A percentile compares a stretch with the other conserved stretches of the same genome.
phyloP scores from a whole-genome alignment of 306 rosid genomes.

The Vigna hirtella region DNA sequence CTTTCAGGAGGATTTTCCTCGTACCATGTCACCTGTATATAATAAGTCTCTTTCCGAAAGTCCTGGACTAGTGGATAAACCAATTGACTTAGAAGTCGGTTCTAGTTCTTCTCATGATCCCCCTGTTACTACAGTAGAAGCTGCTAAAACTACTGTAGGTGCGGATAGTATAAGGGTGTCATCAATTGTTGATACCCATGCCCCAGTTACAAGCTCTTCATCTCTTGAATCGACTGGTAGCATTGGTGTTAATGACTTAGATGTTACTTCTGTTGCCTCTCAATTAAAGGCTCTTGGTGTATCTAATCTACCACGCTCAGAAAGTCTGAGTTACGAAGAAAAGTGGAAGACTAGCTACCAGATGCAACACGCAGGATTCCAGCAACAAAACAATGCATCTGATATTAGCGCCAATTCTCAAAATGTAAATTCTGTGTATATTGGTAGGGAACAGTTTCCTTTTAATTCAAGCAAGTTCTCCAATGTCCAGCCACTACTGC shows the following conservation, averaged over 20 bases:
- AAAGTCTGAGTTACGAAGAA: slow-evolving; percentile 50
- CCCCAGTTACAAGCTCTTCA: slow-evolving; percentile 47
- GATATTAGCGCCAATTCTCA: slow-evolving; percentile 53
- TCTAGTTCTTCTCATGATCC: slow-evolving; percentile 51
- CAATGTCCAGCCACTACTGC: slow-evolving; percentile 58
- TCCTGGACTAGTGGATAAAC: slow-evolving; percentile 46
- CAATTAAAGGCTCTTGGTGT: slow-evolving; percentile 57
- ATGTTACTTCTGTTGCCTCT: slow-evolving; percentile 48
- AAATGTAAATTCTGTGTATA: slow-evolving; percentile 41
- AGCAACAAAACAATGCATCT: slow-evolving; percentile 47
- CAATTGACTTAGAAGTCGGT: slow-evolving; percentile 46
- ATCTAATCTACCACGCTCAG: slow-evolving; percentile 48
- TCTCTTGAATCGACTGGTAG: slow-evolving; percentile 51
- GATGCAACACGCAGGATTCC: slow-evolving; percentile 47
- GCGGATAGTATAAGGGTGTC: slow-evolving; percentile 42
- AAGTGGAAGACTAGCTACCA: slow-evolving; percentile 53
- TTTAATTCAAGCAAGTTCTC: slow-evolving; percentile 55
- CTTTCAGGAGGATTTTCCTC: slow-evolving; percentile 65
- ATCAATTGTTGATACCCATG: slow-evolving; percentile 42
- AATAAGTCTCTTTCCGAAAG: slow-evolving; percentile 44
- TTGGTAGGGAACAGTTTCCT: slow-evolving; percentile 55
- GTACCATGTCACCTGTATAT: slow-evolving; percentile 54
- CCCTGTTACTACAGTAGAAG: slow-evolving; percentile 34
- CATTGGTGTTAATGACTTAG: slow-evolving; percentile 46
- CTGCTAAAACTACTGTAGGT: slow-evolving; percentile 37